Percentiles rank a stretch among this genome's conserved stretches.
Evolutionary conservation across 2,329 filamentous ascomycete genomes (phyloP).

Genomic region (Penicillium sp.): DNA sequence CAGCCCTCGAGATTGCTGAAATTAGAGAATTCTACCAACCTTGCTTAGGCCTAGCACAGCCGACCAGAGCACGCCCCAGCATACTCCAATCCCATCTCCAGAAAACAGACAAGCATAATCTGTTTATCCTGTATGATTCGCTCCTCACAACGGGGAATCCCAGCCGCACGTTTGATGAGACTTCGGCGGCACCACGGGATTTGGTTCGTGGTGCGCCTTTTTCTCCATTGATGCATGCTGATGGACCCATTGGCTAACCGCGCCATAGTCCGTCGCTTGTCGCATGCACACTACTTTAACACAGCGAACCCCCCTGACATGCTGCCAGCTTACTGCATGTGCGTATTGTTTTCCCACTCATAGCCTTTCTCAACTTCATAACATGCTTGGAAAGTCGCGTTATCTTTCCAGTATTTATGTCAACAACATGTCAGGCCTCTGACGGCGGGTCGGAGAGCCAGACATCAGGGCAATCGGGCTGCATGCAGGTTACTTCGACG

Average conservation of each 20-base stretch:
- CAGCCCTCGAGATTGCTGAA: too few relatives aligned
- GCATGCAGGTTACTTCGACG: not conserved
- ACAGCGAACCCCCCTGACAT: not conserved
- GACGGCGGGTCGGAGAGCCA: not conserved
- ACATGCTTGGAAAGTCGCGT: not conserved
- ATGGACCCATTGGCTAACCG: not conserved
- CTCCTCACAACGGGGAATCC: not conserved
- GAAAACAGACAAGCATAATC: not conserved
- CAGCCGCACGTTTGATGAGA: not conserved
- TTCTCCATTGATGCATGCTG: not conserved
- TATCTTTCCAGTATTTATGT: not conserved
- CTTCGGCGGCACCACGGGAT: not conserved
- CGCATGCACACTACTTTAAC: not conserved
- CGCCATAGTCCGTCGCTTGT: not conserved
- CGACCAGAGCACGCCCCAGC: not conserved
- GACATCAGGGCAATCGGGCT: not conserved
- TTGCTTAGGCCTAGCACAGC: too few relatives aligned
- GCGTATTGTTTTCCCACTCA: not conserved
- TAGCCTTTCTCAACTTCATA: not conserved
- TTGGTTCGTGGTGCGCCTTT: not conserved
- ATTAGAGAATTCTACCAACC: too few relatives aligned
- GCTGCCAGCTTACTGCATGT: too few relatives aligned
- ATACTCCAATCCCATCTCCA: not conserved
- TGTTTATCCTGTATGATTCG: not conserved
- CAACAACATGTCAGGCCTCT: not conserved